Evolutionary conservation across 306 rosid species (phyloP), one percentile per base, ranked within the genome.

Genomic region (Psophocarpus tetragonolobus): DNA sequence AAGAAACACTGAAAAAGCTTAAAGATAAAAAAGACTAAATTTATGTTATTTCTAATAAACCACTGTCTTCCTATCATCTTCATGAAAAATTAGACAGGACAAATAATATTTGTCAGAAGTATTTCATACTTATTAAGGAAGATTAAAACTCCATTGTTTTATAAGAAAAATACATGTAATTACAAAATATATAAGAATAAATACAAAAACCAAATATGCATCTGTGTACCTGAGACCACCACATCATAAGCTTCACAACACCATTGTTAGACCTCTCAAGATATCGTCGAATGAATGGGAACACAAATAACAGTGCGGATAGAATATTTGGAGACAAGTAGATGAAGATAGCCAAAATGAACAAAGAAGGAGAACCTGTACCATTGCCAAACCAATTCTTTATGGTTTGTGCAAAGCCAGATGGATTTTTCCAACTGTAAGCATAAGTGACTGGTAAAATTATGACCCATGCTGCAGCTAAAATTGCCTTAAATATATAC

Each of bases 141-240:
- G 70, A 84, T 60, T 70, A 57, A 60, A 71, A 27, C 39, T n/a
- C 17, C 36, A 60, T n/a, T 65, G 51, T 8, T 27, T 81, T 72
- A 36, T 32, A 23, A 39, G 39, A 74, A 77, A 41, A 26, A 77
- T 29, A 7, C 12, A 8, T 24, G 24, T 64, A 51, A 32, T 44
- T 78, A 51, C 41, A 78, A 68, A 71, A 21, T 30, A 36, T 30
- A 62, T 18, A 74, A 61, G 56, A 11, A 73, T 15, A 71, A 68
- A 54, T 13, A 75, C 30, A 23, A 41, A 50, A 41, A 53, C 62
- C 41, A 64, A 71, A 79, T 73, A 79, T 70, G 32, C 36, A 78
- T 80, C 66, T 27, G 8, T 79, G 32, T 82, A 92, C 98, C 97
- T 95, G 98, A 74, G 97, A 92, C 98, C 98, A 95, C 97, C 97